Evolutionary conservation across 2,329 filamentous ascomycete genomes (phyloP).

Genomic region (Sporothrix euskadiensis): DNA sequence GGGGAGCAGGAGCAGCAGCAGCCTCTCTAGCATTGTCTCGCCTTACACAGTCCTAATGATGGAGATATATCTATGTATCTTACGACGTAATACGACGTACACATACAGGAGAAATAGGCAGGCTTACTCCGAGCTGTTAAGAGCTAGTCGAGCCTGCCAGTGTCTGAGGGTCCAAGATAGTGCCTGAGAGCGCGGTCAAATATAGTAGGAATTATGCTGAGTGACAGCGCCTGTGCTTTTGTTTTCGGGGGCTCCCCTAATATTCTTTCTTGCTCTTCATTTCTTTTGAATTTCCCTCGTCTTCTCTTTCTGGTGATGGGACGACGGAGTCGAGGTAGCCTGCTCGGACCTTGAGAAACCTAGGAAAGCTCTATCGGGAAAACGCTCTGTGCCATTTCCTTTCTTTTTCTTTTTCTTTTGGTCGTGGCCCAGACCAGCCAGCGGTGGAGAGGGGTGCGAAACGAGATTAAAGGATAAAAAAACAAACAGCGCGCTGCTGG

Average conservation of each 20-base stretch:
- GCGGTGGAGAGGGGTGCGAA: slow-evolving; percentile 23
- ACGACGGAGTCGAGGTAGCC: not conserved
- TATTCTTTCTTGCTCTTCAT: no score
- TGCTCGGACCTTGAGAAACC: not conserved
- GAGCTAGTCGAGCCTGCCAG: not conserved
- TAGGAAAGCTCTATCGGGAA: not conserved
- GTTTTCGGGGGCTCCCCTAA: no score
- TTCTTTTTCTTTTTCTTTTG: not conserved
- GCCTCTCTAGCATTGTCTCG: not conserved
- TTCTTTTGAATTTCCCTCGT: no score
- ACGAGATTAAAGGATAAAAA: slow-evolving; percentile 29
- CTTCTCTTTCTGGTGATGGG: not conserved
- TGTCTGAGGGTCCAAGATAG: not conserved
- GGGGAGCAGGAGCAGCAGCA: not conserved
- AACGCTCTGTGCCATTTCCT: not conserved
- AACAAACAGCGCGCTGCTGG: not conserved
- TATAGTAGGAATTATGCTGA: slow-evolving; percentile 1
- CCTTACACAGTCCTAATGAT: no score
- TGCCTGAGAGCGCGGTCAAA: not conserved
- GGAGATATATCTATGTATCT: no score
- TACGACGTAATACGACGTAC: no score
- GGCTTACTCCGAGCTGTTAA: slow-evolving; percentile 19
- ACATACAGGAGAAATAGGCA: not conserved
- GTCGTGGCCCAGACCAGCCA: not conserved
- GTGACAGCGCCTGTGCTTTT: not conserved